phyloP scores from a whole-genome alignment of 164 flowering plant species.

The Akebia trifoliata region DNA sequence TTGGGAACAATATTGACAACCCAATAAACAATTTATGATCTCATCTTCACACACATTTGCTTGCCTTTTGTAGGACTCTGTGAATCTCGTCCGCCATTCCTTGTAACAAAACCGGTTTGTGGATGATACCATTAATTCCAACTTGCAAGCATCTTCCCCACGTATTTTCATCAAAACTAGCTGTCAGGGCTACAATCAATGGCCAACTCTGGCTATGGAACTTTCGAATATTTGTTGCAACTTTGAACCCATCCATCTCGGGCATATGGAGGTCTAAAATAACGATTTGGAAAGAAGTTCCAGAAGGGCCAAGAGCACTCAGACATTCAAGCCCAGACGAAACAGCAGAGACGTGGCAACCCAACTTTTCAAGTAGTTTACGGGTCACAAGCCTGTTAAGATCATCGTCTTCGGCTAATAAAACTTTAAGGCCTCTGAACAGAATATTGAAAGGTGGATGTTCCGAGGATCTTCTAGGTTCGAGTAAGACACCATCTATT shows the following conservation, averaged over 20 bases:
- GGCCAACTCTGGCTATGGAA: constrained; percentile 65
- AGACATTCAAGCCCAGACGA: constrained; percentile 85
- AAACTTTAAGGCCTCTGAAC: constrained; percentile 58
- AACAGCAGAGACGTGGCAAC: constrained; percentile 69
- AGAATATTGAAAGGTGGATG: constrained; percentile 44
- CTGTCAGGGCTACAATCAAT: constrained; percentile 59
- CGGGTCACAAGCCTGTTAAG: constrained; percentile 68
- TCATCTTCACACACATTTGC: constrained; percentile 26
- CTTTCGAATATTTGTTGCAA: constrained; percentile 62
- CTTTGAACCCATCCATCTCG: constrained; percentile 83
- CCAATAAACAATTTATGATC: constrained; percentile 4
- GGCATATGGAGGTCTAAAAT: constrained; percentile 79
- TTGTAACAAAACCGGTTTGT: constrained; percentile 60
- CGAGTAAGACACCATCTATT: constrained; percentile 26
- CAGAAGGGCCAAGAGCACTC: constrained; percentile 41
- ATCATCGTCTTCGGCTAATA: constrained; percentile 68
- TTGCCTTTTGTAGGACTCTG: constrained; percentile 50
- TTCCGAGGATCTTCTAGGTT: constrained; percentile 44
- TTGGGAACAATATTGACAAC: constrained; percentile 9
- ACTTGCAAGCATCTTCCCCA: constrained; percentile 55
- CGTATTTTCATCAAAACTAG: constrained; percentile 58
- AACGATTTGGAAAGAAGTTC: constrained; percentile 46
- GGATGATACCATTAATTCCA: constrained; percentile 78
- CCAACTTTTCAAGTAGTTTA: constrained; percentile 81
- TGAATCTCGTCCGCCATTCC: constrained; percentile 67